These are phyloP conservation scores for Fusarium sp. DNA, from an alignment of 2,329 filamentous ascomycete species.

Conservation along the genomic window DNA sequence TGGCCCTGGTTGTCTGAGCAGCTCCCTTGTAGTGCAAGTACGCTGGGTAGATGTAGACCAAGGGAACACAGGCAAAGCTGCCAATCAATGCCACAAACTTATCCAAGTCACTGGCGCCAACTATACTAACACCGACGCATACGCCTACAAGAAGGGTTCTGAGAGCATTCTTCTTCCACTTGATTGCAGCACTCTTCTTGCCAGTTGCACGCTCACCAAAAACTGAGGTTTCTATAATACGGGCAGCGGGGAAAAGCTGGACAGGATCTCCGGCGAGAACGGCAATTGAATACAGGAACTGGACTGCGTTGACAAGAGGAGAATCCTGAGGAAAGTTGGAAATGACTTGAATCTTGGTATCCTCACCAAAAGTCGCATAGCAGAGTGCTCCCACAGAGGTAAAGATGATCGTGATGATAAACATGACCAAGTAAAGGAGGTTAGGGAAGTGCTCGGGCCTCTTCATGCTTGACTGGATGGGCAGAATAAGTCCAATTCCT, in stretches of 20 bases:
- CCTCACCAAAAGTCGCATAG: constrained; percentile 77
- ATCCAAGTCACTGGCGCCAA: constrained; percentile 76
- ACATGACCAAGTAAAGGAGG: constrained; percentile 75
- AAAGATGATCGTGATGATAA: constrained; percentile 78
- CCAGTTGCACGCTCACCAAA: constrained; percentile 74
- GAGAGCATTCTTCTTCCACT: constrained; percentile 81
- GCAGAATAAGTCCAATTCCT: constrained; percentile 79
- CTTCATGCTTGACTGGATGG: constrained; percentile 81
- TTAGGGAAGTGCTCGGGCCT: constrained; percentile 73
- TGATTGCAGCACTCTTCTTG: constrained; percentile 71
- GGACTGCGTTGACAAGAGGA: constrained; percentile 78
- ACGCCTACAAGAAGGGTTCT: constrained; percentile 65
- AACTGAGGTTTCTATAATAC: constrained; percentile 75
- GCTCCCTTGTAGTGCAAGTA: constrained; percentile 76
- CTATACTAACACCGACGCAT: constrained; percentile 69
- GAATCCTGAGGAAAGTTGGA: constrained; percentile 78
- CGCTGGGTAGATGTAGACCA: constrained; percentile 82
- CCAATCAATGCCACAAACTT: constrained; percentile 81
- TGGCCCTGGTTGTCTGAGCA: constrained; percentile 65
- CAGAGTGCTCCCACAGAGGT: constrained; percentile 77
- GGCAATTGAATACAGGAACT: constrained; percentile 78
- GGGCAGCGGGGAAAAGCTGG: constrained; percentile 77
- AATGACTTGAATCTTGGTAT: constrained; percentile 78
- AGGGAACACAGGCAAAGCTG: constrained; percentile 76
- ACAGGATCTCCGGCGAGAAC: constrained; percentile 80